phyloP scores from a whole-genome alignment of 257 asterid species.

The Euphrasia confusa region DNA sequence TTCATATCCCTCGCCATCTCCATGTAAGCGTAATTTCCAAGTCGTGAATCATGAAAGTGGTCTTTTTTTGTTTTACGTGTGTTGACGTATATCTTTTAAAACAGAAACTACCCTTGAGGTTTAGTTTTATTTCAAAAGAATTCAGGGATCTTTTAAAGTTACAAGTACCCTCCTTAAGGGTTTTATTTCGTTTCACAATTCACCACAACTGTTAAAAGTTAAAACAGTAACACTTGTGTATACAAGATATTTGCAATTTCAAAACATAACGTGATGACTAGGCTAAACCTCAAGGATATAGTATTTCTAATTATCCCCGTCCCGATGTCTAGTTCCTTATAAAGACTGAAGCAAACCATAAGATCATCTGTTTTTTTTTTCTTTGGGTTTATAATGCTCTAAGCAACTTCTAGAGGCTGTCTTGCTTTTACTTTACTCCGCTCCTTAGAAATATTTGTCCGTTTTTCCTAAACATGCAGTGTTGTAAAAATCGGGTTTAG shows the following conservation, averaged over 20 bases:
- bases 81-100: neutral
- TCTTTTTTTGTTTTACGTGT: neutral
- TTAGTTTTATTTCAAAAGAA: neutral
- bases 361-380: neutral
- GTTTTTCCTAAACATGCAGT: too few relatives aligned
- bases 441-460: neutral
- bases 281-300: neutral
- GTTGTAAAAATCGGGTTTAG: too few relatives aligned
- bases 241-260: neutral
- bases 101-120: neutral
- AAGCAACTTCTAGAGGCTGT: too few relatives aligned
- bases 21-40: conserved; percentile 59
- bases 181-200: neutral
- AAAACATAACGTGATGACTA: neutral
- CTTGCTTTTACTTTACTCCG: neutral
- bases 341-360: too few relatives aligned
- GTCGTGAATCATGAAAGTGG: neutral
- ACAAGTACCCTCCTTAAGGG: neutral
- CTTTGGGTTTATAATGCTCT: neutral
- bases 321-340: too few relatives aligned
- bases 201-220: neutral
- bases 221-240: neutral
- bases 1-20: conserved; percentile 59
- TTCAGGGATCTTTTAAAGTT: neutral
- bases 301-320: neutral